phyloP scores from a whole-genome alignment of 495 filamentous ascomycete species.

The Bacidia gigantensis region DNA sequence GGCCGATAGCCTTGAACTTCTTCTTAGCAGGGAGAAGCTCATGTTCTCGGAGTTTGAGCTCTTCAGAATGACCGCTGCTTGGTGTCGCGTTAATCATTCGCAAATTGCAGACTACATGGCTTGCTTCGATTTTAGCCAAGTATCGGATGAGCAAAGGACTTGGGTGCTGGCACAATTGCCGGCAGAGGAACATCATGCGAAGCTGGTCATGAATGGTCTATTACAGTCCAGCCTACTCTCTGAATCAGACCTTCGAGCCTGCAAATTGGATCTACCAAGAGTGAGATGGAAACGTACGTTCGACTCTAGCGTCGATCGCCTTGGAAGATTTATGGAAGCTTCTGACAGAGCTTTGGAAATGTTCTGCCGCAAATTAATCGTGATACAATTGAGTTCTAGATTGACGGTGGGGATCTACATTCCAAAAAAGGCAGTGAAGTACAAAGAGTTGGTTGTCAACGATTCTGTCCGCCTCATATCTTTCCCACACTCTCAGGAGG shows the following conservation, averaged over 20 bases:
- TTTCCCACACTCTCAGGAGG: constrained; percentile 33
- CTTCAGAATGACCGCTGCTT: constrained; percentile 27
- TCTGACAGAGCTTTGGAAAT: constrained; percentile 22
- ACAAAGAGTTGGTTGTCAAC: constrained; percentile 28
- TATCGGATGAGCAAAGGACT: constrained; percentile 28
- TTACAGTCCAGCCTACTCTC: constrained; percentile 27
- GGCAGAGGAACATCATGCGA: constrained; percentile 10
- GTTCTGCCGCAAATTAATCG: constrained; percentile 35
- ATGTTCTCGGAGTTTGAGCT: constrained; percentile 37
- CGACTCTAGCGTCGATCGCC: constrained; percentile 24
- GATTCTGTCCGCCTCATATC: constrained; percentile 33
- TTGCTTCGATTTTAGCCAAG: constrained; percentile 30
- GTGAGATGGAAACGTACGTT: constrained; percentile 34
- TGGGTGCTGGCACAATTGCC: constrained; percentile 31
- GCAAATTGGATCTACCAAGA: constrained; percentile 25
- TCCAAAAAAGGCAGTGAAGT: constrained; percentile 26
- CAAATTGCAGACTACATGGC: constrained; percentile 24
- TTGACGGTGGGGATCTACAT: constrained; percentile 37
- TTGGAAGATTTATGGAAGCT: constrained; percentile 28
- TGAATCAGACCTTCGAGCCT: constrained; percentile 22
- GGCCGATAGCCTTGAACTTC: constrained; percentile 27
- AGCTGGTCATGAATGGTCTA: constrained; percentile 30
- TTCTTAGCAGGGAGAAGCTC: constrained; percentile 28
- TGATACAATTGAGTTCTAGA: constrained; percentile 31
- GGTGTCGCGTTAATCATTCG: constrained; percentile 27